Evolutionary conservation across 1,139 yeast species (phyloP).

Genomic region (Scheffersomyces segobiensis): DNA sequence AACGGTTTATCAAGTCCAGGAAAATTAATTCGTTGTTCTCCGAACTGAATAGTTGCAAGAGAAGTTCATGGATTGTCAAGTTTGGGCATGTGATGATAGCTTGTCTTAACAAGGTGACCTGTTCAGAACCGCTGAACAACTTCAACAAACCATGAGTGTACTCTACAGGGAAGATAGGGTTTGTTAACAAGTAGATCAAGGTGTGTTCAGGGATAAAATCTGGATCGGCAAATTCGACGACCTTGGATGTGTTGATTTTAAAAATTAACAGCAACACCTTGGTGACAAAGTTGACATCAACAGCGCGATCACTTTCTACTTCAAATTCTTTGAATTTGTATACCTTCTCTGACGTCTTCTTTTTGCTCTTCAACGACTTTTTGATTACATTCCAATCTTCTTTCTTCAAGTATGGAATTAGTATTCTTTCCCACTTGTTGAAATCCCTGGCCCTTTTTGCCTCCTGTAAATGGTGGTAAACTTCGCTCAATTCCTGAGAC

Average conservation of each 20-base stretch:
- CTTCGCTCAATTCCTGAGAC: constrained; percentile 23
- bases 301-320: constrained; percentile 65
- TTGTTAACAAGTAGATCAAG: constrained; percentile 75
- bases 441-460: constrained; percentile 19
- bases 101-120: constrained; percentile 71
- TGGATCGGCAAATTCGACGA: constrained; percentile 19
- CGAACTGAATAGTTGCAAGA: constrained; percentile 39
- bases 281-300: constrained; percentile 60
- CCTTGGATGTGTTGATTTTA: constrained; percentile 14
- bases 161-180: constrained; percentile 75
- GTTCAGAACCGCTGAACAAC: constrained; percentile 38
- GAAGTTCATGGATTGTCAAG: constrained; percentile 61
- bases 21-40: constrained; percentile 53
- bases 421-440: constrained; percentile 31
- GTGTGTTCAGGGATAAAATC: constrained; percentile 56
- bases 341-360: constrained; percentile 10
- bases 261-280: constrained; percentile 49
- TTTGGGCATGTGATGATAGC: constrained; percentile 80
- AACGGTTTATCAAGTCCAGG: constrained; percentile 65
- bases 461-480: constrained; percentile 22
- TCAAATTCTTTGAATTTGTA: constrained; percentile 49
- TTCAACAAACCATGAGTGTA: constrained; percentile 56
- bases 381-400: constrained; percentile 26
- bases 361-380: constrained; percentile 13
- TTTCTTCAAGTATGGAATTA: constrained; percentile 36